Evolutionary conservation across 192 early-diverging fungal species (phyloP), one percentile per base, ranked within the genome.

Genomic region (Linderina pennispora): DNA sequence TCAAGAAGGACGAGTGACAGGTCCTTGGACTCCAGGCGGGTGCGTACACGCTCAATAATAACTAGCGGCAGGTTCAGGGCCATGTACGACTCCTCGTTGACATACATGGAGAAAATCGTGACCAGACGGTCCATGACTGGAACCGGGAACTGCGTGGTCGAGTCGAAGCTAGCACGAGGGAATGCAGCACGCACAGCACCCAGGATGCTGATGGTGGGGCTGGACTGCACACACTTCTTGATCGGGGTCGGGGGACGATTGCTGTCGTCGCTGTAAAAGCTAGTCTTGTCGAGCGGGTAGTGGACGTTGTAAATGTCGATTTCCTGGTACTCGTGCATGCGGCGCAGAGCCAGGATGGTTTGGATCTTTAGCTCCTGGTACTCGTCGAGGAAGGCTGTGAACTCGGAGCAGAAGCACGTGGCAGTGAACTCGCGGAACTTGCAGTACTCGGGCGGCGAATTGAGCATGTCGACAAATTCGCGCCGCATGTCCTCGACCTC

Each of bases 381-480:
- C 25, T 61, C 53, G 26, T 69, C 58, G 32, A 62, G 25, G 36
- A 69, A 69, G 3, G 54, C 41, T 0, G 54, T 61, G 4, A 69
- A 50, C 34, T 69, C 65, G 2, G 65, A 57, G 41, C 65, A 60
- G 18, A 69, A 62, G 41, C 65, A 69, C 8, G 65, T 56, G 4
- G 53, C 53, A 15, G 65, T 55, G 40, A 62, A 61, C 19, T 21
- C 13, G 16, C 58, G 48, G 25, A 69, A 58, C 18, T 36, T 14
- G 18, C 46, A 31, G 41, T 62, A 69, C 21, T 56, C 50, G n/a
- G 21, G n/a, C 1, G 50, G 48, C 21, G 49, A 31, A 25, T 69
- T 55, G 34, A 69, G 38, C 48, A 52, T 53, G 11, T 36, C 23
- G 38, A 50, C 54, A 32, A 69, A 69, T 8, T 38, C 50, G 2